Percentiles rank a stretch among this genome's conserved stretches.
phyloP scores from a whole-genome alignment of 768 basidiomycete species.

The Tricholoma sp. region DNA sequence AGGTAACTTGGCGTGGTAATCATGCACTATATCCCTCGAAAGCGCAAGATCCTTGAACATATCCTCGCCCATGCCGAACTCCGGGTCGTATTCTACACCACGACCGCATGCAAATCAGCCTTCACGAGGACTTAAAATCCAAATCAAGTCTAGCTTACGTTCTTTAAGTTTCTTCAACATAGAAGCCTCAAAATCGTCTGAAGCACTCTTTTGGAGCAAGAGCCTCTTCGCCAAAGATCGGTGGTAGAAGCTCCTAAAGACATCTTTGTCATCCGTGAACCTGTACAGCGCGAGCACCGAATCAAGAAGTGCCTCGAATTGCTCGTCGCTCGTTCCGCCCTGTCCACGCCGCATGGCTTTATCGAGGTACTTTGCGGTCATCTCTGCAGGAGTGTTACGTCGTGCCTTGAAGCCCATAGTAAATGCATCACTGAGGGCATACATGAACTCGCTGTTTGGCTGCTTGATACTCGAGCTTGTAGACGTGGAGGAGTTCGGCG shows the following conservation, averaged over 20 bases:
- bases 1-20: conserved; percentile 49
- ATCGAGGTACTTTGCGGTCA: conserved; percentile 91
- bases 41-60: conserved; percentile 92
- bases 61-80: conserved; percentile 89
- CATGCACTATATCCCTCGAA: conserved; percentile 67
- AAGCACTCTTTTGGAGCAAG: conserved; percentile 78
- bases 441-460: conserved; percentile 52
- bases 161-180: conserved; percentile 59
- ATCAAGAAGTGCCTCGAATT: conserved; percentile 61
- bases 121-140: not conserved
- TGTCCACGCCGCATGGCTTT: conserved; percentile 84
- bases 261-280: conserved; percentile 89
- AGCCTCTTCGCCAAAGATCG: conserved; percentile 84
- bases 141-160: not conserved
- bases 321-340: conserved; percentile 54
- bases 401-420: conserved; percentile 66
- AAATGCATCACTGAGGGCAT: conserved; percentile 72
- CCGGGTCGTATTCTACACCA: conserved; percentile 80
- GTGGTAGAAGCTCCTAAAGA: conserved; percentile 91
- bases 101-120: not conserved
- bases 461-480: conserved; percentile 29
- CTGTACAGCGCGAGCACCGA: conserved; percentile 70
- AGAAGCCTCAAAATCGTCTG: conserved; percentile 79
- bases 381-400: conserved; percentile 82
- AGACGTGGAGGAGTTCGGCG: conserved; percentile 16